A percentile compares a stretch with the other conserved stretches of the same genome.
Conservation (phyloP, 257 asterid genomes). For the Solanum appendiculatum region DNA sequence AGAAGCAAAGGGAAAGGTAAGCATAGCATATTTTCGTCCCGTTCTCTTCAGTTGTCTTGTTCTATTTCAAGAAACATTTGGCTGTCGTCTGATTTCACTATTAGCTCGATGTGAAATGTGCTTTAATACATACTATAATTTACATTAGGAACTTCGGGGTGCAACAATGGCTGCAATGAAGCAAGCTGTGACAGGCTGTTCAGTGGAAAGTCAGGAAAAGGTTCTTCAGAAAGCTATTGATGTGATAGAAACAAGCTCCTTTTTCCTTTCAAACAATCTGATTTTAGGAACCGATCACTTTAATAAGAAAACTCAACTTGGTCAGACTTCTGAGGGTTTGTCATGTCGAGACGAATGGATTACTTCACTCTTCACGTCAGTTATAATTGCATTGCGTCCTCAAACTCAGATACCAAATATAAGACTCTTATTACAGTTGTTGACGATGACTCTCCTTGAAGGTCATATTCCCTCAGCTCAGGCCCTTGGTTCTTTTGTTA, state of each 20-base stretch:
- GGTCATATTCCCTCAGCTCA: constrained; percentile 90
- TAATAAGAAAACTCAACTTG: constrained; percentile 5
- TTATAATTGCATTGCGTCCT: constrained; percentile 66
- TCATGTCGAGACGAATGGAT: constrained; percentile 50
- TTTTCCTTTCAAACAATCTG: constrained; percentile 15
- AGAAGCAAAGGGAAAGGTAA: constrained; percentile 26
- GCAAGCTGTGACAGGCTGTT: constrained; percentile 64
- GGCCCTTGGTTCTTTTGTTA: constrained; percentile 91
- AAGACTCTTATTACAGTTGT: constrained; percentile 44
- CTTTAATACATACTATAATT: background rate
- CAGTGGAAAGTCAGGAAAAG: constrained; percentile 53
- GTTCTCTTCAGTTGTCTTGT: background rate
- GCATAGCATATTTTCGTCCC: background rate
- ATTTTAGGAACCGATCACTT: background rate
- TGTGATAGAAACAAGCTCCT: constrained; percentile 35
- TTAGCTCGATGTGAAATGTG: background rate
- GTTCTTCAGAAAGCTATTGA: constrained; percentile 43
- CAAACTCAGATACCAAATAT: constrained; percentile 52
- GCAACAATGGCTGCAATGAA: constrained; percentile 67
- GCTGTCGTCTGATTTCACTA: background rate
- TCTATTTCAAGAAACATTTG: background rate
- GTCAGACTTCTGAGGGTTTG: constrained; percentile 14
- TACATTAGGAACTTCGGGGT: constrained; percentile 51
- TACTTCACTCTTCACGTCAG: constrained; percentile 66
- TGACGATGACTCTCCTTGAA: constrained; percentile 37